Evolutionary conservation across 306 rosid species (phyloP), one percentile per base, ranked within the genome.

Genomic region (Casuarina equisetifolia): DNA sequence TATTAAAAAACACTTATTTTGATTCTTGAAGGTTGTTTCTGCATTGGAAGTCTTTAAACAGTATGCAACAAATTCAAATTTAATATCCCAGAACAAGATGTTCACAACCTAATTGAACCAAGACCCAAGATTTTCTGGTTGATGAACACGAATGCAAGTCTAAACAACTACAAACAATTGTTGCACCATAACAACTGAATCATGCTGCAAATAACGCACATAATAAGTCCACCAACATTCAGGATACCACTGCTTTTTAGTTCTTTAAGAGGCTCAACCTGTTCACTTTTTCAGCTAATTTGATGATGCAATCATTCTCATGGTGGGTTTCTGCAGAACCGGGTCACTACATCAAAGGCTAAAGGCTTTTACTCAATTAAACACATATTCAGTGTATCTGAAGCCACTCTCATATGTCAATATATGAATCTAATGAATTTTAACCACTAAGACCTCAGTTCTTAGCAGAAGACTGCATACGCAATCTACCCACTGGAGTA

Each of bases 371-470:
- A 32, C n/a, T 61, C 11, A 11, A 61, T 61, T 32, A 16, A 36
- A 61, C n/a, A 38, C 36, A 61, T 32, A 16, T 32, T 61, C 68
- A 38, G 4, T 25, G 67, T 25, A 32, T 9, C 32, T 61, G 67
- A 61, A 62, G 42, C 69, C 69, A 62, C 69, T 10, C 13, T 62
- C 69, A 62, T 42, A 62, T 36, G 44, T 35, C 19, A 62, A 62
- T 19, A 62, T 11, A 62, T 36, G 36, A 11, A 17, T 15, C 12
- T 61, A 36, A 62, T 36, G 36, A 36, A 17, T 15, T 36, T 61
- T 62, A 62, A 62, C 15, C 25, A 58, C 64, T 9, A 58, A 25
- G 69, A 62, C n/a, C 69, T 11, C 69, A 62, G 39, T 35, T 12
- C 69, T 62, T 62, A 35, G 9, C 16, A 62, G 43, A 62, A 35